Base-by-base conservation (phyloP, 1,284 basidiomycete species). In the Omphalotus olearius region DNA sequence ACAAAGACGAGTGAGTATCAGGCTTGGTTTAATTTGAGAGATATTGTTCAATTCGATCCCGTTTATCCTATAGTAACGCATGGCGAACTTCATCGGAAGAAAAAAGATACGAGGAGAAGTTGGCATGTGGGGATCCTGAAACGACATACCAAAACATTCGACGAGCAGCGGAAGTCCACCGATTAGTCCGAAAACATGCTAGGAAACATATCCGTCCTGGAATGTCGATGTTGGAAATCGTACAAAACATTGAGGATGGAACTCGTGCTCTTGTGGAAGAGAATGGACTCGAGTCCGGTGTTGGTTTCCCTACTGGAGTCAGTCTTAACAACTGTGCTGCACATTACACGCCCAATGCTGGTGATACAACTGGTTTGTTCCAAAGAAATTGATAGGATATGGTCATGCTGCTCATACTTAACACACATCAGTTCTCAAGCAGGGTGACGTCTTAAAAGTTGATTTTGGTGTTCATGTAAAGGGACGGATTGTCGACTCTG, bases 381-480 rank as follows among this genome's bases (percentile, higher is more conserved):
- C 9, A 20, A 44, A 51, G 25, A 37, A 14, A 6, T 23, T 26
- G 7, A 26, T 28, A n/a, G n/a, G 9, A 33, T 23, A 33, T 33
- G 13, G 13, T 33, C 30, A 33, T 10, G 7, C 9, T 10, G 7
- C 9, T 33, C 30, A 33, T 33, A 13, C 30, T 33, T 13, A 33
- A 2, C 30, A 33, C 9, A 13, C 30, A 17, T 28, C 36, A 53
- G 51, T 50, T 28, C 13, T 52, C 35, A 37, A 45, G 44, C 47
- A 82, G 51, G 80, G 83, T 37, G 96, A 99, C 64, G 90, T 98
- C 18, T 75, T 99, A 62, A 99, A 99, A 72, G 91, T 99, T 47
- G 97, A 99, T 68, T 85, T 99, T 65, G 96, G 96, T 52, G 93
- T 99, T 1, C 97, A 99, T 57, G 94, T 98, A 41, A 89, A 90